A percentile compares a stretch with the other conserved stretches of the same genome.
These are phyloP conservation scores for Viola odorata DNA, from an alignment of 345 rosid species.

Conservation along the genomic window DNA sequence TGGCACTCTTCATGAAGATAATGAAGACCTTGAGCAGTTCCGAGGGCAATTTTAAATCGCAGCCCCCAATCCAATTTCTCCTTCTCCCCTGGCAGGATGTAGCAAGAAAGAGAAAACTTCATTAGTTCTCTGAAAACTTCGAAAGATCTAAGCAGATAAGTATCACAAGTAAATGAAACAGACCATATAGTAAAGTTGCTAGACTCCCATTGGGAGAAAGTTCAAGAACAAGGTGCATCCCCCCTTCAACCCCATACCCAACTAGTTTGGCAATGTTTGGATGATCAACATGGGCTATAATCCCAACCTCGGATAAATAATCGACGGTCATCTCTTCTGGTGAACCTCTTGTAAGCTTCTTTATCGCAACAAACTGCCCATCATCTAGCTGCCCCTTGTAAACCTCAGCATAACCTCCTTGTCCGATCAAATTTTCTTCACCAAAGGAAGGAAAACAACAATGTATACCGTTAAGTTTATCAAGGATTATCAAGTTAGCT, in stretches of 20 bases:
- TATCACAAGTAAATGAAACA: conserved; percentile 10
- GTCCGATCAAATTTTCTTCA: conserved; percentile 76
- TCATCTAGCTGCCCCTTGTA: conserved; percentile 63
- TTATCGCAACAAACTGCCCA: conserved; percentile 64
- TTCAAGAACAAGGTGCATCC: conserved; percentile 88
- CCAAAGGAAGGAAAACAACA: background rate
- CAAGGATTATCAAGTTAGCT: background rate
- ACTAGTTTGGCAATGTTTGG: conserved; percentile 86
- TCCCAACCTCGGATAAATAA: conserved; percentile 82
- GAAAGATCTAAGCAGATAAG: conserved; percentile 3
- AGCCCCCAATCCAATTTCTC: conserved; percentile 57
- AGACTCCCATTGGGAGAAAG: conserved; percentile 85
- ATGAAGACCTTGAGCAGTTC: conserved; percentile 73
- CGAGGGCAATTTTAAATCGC: conserved; percentile 67
- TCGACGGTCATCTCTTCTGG: conserved; percentile 83
- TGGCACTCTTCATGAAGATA: conserved; percentile 92
- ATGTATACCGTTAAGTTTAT: conserved; percentile 7
- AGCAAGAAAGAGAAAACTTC: background rate
- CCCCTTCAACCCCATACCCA: conserved; percentile 92
- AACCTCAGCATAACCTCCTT: conserved; percentile 91
- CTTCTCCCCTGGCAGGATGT: conserved; percentile 38
- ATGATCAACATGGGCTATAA: conserved; percentile 84
- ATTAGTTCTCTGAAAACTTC: conserved; percentile 1
- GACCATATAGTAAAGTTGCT: conserved; percentile 77
- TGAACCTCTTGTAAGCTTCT: conserved; percentile 66